Evolutionary conservation across 2,329 filamentous ascomycete species (phyloP).

Genomic region (Diaporthe citri): DNA sequence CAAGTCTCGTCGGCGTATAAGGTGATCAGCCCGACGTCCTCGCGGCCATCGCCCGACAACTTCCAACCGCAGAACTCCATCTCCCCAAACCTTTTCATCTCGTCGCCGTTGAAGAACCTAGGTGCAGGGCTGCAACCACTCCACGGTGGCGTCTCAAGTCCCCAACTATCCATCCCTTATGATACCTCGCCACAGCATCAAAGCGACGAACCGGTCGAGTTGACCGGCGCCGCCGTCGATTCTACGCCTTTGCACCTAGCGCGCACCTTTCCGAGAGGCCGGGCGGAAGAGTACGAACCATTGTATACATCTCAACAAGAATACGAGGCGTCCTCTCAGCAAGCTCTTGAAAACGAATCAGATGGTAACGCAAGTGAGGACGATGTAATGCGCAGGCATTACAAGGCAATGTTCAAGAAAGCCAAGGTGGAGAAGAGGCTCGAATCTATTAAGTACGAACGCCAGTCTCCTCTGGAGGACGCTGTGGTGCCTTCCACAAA

Average conservation of each 20-base stretch:
- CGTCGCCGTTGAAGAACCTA: slow-evolving; percentile 64
- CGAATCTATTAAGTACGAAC: slow-evolving; percentile 54
- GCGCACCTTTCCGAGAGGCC: slow-evolving; percentile 43
- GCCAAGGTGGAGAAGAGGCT: slow-evolving; percentile 57
- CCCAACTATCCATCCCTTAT: slow-evolving; percentile 44
- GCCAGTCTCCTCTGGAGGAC: slow-evolving; percentile 50
- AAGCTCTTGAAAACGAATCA: slow-evolving; percentile 31
- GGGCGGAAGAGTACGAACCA: slow-evolving; percentile 58
- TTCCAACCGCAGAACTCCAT: slow-evolving; percentile 56
- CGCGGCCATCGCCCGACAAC: slow-evolving; percentile 66
- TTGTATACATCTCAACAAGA: slow-evolving; percentile 62
- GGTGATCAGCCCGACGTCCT: slow-evolving; percentile 67
- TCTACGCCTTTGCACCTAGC: slow-evolving; percentile 3
- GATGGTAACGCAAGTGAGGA: slow-evolving; percentile 46
- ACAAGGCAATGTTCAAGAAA: slow-evolving; percentile 53
- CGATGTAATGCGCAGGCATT: slow-evolving; percentile 52
- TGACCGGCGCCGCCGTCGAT: neutral
- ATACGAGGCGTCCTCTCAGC: slow-evolving; percentile 41
- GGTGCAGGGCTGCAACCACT: slow-evolving; percentile 62
- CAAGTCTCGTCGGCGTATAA: slow-evolving; percentile 66
- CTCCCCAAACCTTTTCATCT: slow-evolving; percentile 58
- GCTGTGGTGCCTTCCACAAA: slow-evolving; percentile 52
- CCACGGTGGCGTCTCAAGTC: slow-evolving; percentile 56
- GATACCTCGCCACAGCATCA: slow-evolving; percentile 36
- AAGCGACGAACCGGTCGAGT: slow-evolving; percentile 37